Conservation (phyloP, 148 eudicot species). For the Rhododendron vialii region DNA sequence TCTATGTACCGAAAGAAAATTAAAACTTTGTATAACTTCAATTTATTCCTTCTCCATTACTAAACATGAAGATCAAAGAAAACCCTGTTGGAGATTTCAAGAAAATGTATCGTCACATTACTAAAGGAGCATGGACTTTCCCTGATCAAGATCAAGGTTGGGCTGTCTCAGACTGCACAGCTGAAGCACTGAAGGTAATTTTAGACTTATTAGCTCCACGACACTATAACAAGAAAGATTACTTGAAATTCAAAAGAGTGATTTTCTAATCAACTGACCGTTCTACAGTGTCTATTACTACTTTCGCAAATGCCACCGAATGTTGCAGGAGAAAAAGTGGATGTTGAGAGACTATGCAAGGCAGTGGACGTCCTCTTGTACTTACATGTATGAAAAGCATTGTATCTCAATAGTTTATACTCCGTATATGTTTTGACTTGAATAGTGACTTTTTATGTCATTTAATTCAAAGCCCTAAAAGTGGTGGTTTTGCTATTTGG, state of each 20-base stretch:
- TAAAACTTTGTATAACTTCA: background rate
- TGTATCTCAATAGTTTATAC: background rate
- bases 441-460: background rate
- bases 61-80: slow-evolving; percentile 14
- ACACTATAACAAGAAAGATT: background rate
- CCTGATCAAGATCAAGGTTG: slow-evolving; percentile 23
- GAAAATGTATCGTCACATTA: slow-evolving; percentile 15
- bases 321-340: slow-evolving; percentile 30
- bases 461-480: slow-evolving; percentile 22
- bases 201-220: background rate
- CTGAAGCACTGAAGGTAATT: slow-evolving; percentile 14
- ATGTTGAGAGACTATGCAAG: slow-evolving; percentile 23
- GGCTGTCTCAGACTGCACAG: slow-evolving; percentile 16
- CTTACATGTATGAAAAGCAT: slow-evolving; percentile 21
- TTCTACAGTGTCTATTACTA: slow-evolving; percentile 30
- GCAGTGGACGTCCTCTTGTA: slow-evolving; percentile 31
- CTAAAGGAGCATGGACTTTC: slow-evolving; percentile 19
- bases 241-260: background rate
- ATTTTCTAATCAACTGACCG: background rate
- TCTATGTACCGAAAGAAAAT: background rate
- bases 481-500: slow-evolving; percentile 48
- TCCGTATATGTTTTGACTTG: background rate
- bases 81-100: slow-evolving; percentile 13
- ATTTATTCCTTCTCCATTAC: background rate
- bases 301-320: slow-evolving; percentile 36